A percentile compares a stretch with the other conserved stretches of the same genome.
Conservation (phyloP, 2,329 filamentous ascomycete species). For the Didymella segeticola region DNA sequence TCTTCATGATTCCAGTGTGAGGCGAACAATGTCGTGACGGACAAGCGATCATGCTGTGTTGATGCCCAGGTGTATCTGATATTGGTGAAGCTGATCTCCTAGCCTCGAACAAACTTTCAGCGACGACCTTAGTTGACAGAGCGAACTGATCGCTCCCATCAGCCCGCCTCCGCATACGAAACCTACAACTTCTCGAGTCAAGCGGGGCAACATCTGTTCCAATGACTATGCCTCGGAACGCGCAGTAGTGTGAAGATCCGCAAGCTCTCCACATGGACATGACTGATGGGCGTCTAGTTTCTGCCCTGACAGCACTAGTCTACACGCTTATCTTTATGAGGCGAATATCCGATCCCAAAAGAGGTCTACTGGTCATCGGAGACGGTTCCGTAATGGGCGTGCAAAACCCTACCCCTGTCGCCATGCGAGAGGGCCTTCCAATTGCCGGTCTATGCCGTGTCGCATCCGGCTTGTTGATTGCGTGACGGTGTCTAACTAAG, state of each 20-base stretch:
- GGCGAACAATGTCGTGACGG: not conserved
- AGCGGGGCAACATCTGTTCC: not conserved
- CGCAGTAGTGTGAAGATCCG: conserved; percentile 13
- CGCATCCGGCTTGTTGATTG: not conserved
- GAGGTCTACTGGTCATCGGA: not conserved
- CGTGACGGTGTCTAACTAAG: not conserved
- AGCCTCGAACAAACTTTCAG: conserved; percentile 6
- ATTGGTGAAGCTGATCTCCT: not conserved
- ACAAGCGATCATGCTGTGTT: not conserved
- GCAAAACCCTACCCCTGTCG: conserved; percentile 11
- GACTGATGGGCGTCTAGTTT: not conserved
- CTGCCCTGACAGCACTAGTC: not conserved
- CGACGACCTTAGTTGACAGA: not conserved
- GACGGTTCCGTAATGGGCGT: conserved; percentile 8
- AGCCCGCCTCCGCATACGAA: not conserved
- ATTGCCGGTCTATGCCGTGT: conserved; percentile 10
- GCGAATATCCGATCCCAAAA: not conserved
- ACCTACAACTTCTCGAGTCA: not conserved
- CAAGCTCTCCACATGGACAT: conserved; percentile 13
- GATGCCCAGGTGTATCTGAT: conserved; percentile 1
- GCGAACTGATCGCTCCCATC: conserved; percentile 6
- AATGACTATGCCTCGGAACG: conserved; percentile 16
- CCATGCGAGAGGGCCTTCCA: conserved; percentile 13
- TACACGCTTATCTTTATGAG: not conserved
- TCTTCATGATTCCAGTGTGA: not conserved